Conservation (phyloP, 306 rosid genomes). For the Benincasa hispida region DNA sequence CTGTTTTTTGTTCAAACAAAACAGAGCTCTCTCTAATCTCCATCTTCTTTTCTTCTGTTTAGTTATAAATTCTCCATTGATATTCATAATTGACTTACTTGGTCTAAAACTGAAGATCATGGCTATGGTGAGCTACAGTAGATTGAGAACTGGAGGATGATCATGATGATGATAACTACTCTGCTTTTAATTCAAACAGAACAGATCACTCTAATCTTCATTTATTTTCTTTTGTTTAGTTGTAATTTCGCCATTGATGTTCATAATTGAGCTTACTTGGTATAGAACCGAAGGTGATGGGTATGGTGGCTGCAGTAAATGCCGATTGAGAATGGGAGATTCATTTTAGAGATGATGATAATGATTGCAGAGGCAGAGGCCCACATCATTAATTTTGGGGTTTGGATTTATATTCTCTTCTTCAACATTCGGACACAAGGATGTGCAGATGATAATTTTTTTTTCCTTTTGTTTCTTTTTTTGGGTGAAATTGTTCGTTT, state of each 20-base stretch:
- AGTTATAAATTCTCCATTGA: neutral
- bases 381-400: neutral
- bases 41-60: neutral
- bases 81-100: neutral
- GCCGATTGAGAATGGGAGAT: neutral
- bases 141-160: neutral
- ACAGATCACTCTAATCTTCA: neutral
- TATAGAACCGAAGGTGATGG: neutral
- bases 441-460: neutral
- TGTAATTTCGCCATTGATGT: neutral
- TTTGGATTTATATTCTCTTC: constrained; percentile 1
- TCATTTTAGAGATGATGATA: neutral
- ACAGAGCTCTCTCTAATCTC: neutral
- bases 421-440: neutral
- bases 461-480: neutral
- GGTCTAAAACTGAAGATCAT: neutral
- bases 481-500: neutral
- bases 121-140: neutral
- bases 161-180: neutral
- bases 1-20: neutral
- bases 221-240: neutral
- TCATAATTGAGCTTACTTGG: neutral
- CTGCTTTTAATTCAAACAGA: neutral
- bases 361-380: constrained; percentile 3
- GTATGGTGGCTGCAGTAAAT: neutral